These are phyloP conservation scores for Malus domestica DNA, from an alignment of 306 rosid genomes.

Conservation along the genomic window DNA sequence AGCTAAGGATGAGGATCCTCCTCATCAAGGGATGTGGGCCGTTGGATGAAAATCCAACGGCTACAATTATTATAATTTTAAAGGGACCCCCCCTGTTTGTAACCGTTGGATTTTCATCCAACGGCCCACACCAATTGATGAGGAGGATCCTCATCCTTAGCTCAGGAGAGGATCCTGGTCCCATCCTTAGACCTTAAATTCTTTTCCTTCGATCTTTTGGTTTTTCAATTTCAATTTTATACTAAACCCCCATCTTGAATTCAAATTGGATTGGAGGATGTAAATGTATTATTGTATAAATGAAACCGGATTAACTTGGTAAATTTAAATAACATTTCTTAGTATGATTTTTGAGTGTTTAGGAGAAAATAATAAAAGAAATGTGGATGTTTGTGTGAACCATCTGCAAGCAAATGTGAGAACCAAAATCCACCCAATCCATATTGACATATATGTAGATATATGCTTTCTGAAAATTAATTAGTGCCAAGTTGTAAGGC, in stretches of 20 bases:
- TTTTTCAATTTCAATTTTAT: neutral
- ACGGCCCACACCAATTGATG: too few relatives aligned
- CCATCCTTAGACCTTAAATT: neutral
- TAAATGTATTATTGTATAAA: too few relatives aligned
- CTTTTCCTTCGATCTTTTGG: neutral
- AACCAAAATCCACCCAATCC: slow-evolving; percentile 47
- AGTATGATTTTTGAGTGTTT: neutral
- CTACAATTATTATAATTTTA: too few relatives aligned
- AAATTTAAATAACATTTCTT: slow-evolving; percentile 1
- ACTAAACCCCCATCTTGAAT: neutral
- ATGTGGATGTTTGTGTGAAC: slow-evolving; percentile 22
- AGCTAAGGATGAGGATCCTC: too few relatives aligned
- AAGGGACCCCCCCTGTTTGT: too few relatives aligned
- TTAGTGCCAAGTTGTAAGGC: neutral
- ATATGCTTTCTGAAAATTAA: neutral
- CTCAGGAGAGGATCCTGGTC: too few relatives aligned
- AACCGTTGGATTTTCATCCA: too few relatives aligned
- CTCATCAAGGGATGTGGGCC: too few relatives aligned
- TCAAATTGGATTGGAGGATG: neutral
- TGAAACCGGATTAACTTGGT: neutral
- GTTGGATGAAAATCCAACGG: too few relatives aligned
- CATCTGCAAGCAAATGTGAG: slow-evolving; percentile 29
- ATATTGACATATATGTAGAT: slow-evolving; percentile 16
- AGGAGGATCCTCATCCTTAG: too few relatives aligned
- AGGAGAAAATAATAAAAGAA: slow-evolving; percentile 28